phyloP scores from a whole-genome alignment of 1,139 yeast genomes.

The Meyerozyma athensensis region DNA sequence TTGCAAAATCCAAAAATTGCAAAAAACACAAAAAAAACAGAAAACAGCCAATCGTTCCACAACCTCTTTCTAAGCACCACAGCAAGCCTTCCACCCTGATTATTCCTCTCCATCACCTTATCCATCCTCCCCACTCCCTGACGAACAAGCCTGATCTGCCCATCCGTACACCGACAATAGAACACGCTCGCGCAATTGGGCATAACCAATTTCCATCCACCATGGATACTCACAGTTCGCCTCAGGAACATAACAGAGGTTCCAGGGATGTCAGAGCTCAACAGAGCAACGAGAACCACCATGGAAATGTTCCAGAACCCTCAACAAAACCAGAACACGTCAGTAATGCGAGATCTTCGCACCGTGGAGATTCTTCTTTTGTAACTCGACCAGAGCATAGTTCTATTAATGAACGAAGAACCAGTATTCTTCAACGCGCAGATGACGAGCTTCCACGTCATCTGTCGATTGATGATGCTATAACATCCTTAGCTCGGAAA shows the following conservation, averaged over 20 bases:
- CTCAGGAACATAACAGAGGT: not conserved
- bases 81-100: not conserved
- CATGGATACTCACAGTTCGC: not conserved
- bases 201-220: not conserved
- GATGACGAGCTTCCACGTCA: not conserved
- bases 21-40: not conserved
- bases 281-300: no score
- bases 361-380: no score
- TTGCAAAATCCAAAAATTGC: not conserved
- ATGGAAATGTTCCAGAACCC: no score
- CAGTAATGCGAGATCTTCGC: no score
- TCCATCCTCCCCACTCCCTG: not conserved
- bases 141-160: not conserved
- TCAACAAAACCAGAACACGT: no score
- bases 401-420: constrained; percentile 5
- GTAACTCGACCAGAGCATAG: not conserved
- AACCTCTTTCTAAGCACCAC: no score
- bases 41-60: no score
- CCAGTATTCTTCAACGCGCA: constrained; percentile 1
- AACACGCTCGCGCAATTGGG: constrained; percentile 2
- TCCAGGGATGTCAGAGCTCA: no score
- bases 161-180: constrained; percentile 1
- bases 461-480: constrained; percentile 1
- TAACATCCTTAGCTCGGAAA: not conserved
- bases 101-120: not conserved